Evolutionary conservation across 1,284 basidiomycete genomes (phyloP).

Genomic region (Ustilago cynodontis): DNA sequence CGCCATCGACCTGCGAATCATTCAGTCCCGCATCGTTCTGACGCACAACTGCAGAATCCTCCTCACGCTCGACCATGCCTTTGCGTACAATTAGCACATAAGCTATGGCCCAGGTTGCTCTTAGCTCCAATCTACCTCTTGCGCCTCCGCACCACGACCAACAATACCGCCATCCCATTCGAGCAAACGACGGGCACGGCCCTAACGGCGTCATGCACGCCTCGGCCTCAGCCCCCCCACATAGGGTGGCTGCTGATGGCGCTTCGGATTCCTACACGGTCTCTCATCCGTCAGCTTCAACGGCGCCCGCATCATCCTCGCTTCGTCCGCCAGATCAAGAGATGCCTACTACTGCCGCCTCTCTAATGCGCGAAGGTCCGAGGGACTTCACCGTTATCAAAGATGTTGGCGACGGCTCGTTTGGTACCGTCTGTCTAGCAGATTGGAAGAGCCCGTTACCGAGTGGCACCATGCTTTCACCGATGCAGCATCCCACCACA

Average conservation of each 20-base stretch:
- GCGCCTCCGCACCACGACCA: conserved; percentile 29
- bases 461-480: conserved; percentile 66
- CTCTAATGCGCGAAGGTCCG: conserved; percentile 62
- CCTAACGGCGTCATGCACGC: conserved; percentile 19
- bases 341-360: conserved; percentile 61
- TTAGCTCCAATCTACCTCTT: conserved; percentile 27
- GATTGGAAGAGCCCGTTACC: conserved; percentile 95
- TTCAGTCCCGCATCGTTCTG: neutral
- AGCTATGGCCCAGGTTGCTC: conserved; percentile 52
- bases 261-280: conserved; percentile 14
- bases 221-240: conserved; percentile 5
- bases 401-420: conserved; percentile 67
- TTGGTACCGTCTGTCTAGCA: conserved; percentile 97
- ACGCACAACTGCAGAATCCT: neutral
- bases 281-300: neutral
- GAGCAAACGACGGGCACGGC: conserved; percentile 20
- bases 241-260: conserved; percentile 15
- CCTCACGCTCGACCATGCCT: conserved; percentile 34
- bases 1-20: neutral
- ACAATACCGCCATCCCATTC: conserved; percentile 17
- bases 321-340: conserved; percentile 34
- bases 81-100: conserved; percentile 20
- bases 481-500: conserved; percentile 74
- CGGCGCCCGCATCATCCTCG: conserved; percentile 6
- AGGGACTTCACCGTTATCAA: conserved; percentile 67